Percentiles rank a stretch among this genome's conserved stretches.
These are phyloP conservation scores for Globisporangium polare DNA, from an alignment of 352 stramenopile species.

Conservation along the genomic window DNA sequence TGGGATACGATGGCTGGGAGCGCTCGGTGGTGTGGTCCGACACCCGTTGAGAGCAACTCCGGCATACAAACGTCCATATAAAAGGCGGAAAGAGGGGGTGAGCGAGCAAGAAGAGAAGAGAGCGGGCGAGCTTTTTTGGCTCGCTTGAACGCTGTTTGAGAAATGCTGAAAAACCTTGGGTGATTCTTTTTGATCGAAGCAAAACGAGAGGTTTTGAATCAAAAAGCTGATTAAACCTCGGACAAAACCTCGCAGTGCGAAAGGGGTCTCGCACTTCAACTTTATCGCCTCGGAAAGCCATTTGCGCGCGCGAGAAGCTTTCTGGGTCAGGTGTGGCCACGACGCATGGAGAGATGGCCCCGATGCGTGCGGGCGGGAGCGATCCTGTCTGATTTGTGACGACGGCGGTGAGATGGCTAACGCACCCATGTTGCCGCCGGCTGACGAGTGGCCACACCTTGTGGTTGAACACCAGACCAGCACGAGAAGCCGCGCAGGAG, in stretches of 20 bases:
- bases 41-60: conserved; percentile 4
- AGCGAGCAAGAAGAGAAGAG: neutral
- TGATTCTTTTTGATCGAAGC: conserved; percentile 3
- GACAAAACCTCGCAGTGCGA: conserved; percentile 4
- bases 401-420: too few species aligned
- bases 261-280: conserved; percentile 2
- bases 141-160: neutral
- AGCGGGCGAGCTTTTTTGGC: neutral
- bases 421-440: too few species aligned
- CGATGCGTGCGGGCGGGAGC: too few species aligned
- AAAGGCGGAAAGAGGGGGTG: neutral
- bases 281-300: too few species aligned
- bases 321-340: too few species aligned
- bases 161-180: conserved; percentile 9
- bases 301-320: too few species aligned
- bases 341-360: too few species aligned
- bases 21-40: conserved; percentile 7
- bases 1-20: conserved; percentile 2
- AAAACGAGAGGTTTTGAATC: neutral
- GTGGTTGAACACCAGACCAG: too few species aligned
- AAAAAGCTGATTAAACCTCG: conserved; percentile 8
- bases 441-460: too few species aligned
- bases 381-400: too few species aligned
- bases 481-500: too few species aligned
- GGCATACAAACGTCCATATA: conserved; percentile 11